These are phyloP conservation scores for Trametes maxima DNA, from an alignment of 768 basidiomycete species.

Conservation along the genomic window DNA sequence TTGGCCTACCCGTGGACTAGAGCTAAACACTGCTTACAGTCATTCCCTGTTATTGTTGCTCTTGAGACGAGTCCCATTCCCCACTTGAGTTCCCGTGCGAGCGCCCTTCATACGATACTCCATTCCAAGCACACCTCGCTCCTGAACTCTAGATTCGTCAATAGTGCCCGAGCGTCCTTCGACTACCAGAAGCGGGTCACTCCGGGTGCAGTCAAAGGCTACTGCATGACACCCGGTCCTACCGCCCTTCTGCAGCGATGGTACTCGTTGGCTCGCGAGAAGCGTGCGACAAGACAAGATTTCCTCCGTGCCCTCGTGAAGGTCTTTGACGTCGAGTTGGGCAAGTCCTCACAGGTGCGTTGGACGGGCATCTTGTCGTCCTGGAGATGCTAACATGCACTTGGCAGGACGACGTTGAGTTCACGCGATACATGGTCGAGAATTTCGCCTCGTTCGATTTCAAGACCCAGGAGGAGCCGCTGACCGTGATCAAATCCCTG, in stretches of 20 bases:
- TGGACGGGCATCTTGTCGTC: neutral
- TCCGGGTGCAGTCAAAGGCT: slow-evolving; percentile 60
- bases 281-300: slow-evolving; percentile 81
- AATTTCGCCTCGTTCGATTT: slow-evolving; percentile 93
- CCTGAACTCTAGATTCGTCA: slow-evolving; percentile 80
- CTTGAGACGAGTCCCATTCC: slow-evolving; percentile 81
- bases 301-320: slow-evolving; percentile 84
- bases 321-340: slow-evolving; percentile 74
- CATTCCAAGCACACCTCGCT: slow-evolving; percentile 90
- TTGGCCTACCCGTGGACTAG: neutral
- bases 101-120: slow-evolving; percentile 75
- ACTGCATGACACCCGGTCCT: slow-evolving; percentile 62
- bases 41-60: slow-evolving; percentile 89
- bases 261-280: slow-evolving; percentile 92
- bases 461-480: slow-evolving; percentile 91
- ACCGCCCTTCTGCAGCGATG: slow-evolving; percentile 83
- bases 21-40: slow-evolving; percentile 44
- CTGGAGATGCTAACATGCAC: neutral
- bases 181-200: slow-evolving; percentile 73
- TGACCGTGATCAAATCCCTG: slow-evolving; percentile 81
- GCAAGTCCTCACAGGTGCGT: slow-evolving; percentile 59
- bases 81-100: slow-evolving; percentile 71
- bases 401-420: slow-evolving; percentile 75
- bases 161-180: slow-evolving; percentile 81
- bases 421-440: slow-evolving; percentile 92